Evolutionary conservation across 805 yeast genomes (phyloP).

Genomic region (Cyberlindnera euphorbiiphila): DNA sequence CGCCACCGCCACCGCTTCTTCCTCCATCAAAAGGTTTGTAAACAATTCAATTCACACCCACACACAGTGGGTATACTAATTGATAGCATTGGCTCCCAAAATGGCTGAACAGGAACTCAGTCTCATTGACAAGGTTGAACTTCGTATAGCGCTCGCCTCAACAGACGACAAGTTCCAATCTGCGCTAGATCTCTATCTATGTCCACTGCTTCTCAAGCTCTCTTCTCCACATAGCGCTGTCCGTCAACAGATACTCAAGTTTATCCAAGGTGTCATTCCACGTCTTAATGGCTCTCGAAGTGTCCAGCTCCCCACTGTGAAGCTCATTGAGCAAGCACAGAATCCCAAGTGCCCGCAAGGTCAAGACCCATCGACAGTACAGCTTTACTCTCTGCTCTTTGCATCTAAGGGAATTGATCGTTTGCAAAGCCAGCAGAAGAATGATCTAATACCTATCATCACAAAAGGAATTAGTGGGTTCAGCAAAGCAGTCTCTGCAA

Average conservation of each 20-base stretch:
- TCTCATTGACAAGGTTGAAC: conserved; percentile 73
- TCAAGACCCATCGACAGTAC: conserved; percentile 39
- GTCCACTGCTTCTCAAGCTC: conserved; percentile 76
- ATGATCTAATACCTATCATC: conserved; percentile 42
- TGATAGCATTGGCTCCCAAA: too few species aligned
- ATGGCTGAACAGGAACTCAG: conserved; percentile 46
- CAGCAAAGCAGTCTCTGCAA: conserved; percentile 41
- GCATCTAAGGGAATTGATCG: conserved; percentile 66
- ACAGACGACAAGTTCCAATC: conserved; percentile 61
- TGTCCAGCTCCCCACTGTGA: conserved; percentile 60
- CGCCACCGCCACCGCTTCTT: conserved; percentile 6
- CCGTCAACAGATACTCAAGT: conserved; percentile 60
- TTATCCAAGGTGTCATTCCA: conserved; percentile 63
- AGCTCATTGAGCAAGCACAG: conserved; percentile 61
- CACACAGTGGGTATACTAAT: too few species aligned
- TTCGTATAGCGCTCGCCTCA: conserved; percentile 73
- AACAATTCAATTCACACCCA: not conserved
- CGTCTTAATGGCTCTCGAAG: conserved; percentile 53
- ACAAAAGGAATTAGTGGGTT: conserved; percentile 42
- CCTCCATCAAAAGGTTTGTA: too few species aligned
- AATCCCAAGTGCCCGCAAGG: conserved; percentile 42
- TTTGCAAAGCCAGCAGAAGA: conserved; percentile 35
- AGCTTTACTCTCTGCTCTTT: conserved; percentile 60
- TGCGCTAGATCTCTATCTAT: conserved; percentile 56
- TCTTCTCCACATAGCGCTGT: conserved; percentile 67